Conservation (phyloP, 148 eudicot genomes). For the Diospyros kaki region DNA sequence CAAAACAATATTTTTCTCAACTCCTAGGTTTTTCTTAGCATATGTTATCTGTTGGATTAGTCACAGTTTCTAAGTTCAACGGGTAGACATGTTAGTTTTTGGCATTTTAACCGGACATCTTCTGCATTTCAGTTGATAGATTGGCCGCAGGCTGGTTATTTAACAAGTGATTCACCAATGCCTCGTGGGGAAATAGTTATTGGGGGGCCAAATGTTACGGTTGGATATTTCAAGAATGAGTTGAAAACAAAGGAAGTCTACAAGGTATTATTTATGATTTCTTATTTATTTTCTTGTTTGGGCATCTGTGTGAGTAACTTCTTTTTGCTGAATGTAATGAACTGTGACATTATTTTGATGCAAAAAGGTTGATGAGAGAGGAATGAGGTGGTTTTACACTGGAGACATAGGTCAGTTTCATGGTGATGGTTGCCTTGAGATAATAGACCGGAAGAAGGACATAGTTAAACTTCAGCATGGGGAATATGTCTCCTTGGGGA, state of each 20-base stretch:
- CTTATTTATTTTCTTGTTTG: not conserved
- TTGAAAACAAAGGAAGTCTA: constrained; percentile 83
- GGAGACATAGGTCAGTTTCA: constrained; percentile 90
- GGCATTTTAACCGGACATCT: constrained; percentile 4
- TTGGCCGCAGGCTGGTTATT: constrained; percentile 92
- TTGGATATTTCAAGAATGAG: constrained; percentile 85
- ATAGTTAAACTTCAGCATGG: constrained; percentile 96
- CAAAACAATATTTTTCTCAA: too few species aligned
- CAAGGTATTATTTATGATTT: constrained; percentile 45
- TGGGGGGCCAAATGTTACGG: constrained; percentile 88
- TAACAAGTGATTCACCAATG: constrained; percentile 66
- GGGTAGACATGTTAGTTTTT: not conserved
- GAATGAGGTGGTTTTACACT: constrained; percentile 93
- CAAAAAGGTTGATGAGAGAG: constrained; percentile 77
- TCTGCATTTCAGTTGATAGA: constrained; percentile 62
- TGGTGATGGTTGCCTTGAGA: constrained; percentile 93
- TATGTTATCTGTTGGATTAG: not conserved
- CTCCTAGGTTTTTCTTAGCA: not conserved
- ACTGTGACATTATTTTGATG: not conserved
- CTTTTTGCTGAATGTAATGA: not conserved
- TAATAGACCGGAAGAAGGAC: constrained; percentile 91
- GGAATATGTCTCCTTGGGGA: constrained; percentile 88
- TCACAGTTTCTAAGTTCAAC: not conserved
- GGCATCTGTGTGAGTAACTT: not conserved
- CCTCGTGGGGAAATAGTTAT: constrained; percentile 88